Conservation (phyloP, 2,329 filamentous ascomycete genomes). For the Trichothecium sympodiale region DNA sequence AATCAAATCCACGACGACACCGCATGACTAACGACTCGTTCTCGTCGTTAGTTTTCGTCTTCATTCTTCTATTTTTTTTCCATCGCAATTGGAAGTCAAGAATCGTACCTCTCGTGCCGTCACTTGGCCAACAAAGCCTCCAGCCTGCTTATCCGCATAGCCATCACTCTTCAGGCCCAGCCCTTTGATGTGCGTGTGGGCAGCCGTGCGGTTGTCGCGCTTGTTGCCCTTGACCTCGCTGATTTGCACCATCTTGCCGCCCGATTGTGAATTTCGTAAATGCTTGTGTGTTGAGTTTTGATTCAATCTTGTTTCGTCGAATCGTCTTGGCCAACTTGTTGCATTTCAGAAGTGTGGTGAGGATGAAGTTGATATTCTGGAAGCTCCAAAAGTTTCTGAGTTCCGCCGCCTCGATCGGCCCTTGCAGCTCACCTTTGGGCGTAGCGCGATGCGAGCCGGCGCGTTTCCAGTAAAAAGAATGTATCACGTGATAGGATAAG, state of each 20-base stretch:
- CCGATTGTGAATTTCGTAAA: background rate
- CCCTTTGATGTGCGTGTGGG: conserved; percentile 96
- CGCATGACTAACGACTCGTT: conserved; percentile 58
- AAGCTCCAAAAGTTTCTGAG: conserved; percentile 3
- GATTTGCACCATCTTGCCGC: conserved; percentile 65
- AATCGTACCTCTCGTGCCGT: conserved; percentile 70
- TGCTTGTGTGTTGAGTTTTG: background rate
- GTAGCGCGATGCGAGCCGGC: no score
- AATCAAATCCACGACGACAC: conserved; percentile 92
- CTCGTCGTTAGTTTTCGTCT: background rate
- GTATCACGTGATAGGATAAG: no score
- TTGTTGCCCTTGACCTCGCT: conserved; percentile 90
- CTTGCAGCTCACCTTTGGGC: background rate
- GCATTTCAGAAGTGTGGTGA: background rate
- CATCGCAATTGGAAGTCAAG: background rate
- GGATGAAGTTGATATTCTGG: background rate
- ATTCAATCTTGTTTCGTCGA: background rate
- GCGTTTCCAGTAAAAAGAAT: no score
- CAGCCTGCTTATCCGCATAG: conserved; percentile 64
- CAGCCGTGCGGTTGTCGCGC: conserved; percentile 91
- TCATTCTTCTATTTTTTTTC: background rate
- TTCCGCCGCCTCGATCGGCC: conserved; percentile 1
- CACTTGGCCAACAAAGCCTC: conserved; percentile 83
- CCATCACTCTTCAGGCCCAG: conserved; percentile 81
- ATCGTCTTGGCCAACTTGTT: background rate